Base-by-base conservation (phyloP, 202 grass and related monocot species). In the Zizania palustris region DNA sequence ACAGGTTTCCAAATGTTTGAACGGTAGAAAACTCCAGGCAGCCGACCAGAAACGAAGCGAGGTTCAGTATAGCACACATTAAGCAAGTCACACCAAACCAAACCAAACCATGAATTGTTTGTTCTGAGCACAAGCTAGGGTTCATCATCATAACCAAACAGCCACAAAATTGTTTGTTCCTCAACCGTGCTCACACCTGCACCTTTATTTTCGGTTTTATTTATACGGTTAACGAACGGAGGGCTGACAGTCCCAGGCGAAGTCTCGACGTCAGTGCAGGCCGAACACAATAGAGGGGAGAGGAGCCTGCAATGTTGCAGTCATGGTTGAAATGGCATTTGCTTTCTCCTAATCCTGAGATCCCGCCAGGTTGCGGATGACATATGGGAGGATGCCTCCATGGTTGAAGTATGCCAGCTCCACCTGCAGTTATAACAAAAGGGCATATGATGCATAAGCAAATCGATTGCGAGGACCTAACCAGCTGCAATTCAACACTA, bases 361-460 rank as follows among this genome's bases (percentile, higher is more conserved):
- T 60, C 50, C 66, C 12, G 69, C 81, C 73, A 90, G 51, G 48
- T 85, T 93, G 44, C 87, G 85, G 60, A 93, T 87, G 60, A 93
- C 75, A 9, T 82, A 93, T 2, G 84, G 90, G 66, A 93, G 90
- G 67, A 93, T 90, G 8, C 87, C 90, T n/a, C 87, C 90, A 65
- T 93, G 90, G 65, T 88, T 83, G 74, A 93, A 93, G 77, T 93
- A 93, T 39, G 74, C 70, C 69, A 93, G 63, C 53, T 93, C 90
- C 59, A 93, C 81, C 90, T 93, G 67, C 63, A 69, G 15, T 28
- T 28, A 28, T 28, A 28, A 28, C 28, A 28, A 28, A 28, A 28
- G 28, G 28, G 2, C 28, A 2, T 28, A 28, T 28, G 28, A 28
- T 28, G 28, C 28, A 28, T 28, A 28, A 28, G 28, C 28, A 28